Evolutionary conservation across 495 filamentous ascomycete species (phyloP).

Genomic region (Aspergillus carlsbadensis): DNA sequence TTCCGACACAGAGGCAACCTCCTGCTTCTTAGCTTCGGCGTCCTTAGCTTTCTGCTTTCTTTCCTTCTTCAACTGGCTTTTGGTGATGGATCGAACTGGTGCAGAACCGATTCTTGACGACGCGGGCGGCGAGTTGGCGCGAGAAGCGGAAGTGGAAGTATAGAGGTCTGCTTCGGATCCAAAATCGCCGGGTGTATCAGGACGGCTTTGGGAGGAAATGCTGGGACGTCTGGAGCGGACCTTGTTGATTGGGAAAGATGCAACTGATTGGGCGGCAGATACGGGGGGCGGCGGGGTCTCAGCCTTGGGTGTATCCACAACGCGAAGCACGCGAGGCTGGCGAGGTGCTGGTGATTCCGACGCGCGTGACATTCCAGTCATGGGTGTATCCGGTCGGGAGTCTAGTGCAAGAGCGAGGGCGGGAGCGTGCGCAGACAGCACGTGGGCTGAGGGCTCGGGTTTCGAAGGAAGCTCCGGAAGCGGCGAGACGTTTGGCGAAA

Average conservation of each 20-base stretch:
- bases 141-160: slow-evolving; percentile 77
- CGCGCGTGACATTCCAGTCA: slow-evolving; percentile 40
- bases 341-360: slow-evolving; percentile 49
- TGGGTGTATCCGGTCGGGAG: slow-evolving; percentile 38
- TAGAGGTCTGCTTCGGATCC: slow-evolving; percentile 76
- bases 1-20: slow-evolving; percentile 48
- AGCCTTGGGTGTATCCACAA: slow-evolving; percentile 70
- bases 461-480: slow-evolving; percentile 23
- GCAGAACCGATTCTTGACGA: slow-evolving; percentile 71
- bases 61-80: slow-evolving; percentile 89
- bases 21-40: slow-evolving; percentile 62
- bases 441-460: slow-evolving; percentile 23
- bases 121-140: slow-evolving; percentile 82
- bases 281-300: slow-evolving; percentile 55
- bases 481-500: slow-evolving; percentile 16
- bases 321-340: slow-evolving; percentile 58
- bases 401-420: slow-evolving; percentile 24
- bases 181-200: slow-evolving; percentile 77
- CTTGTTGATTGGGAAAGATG: slow-evolving; percentile 41
- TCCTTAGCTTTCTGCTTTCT: slow-evolving; percentile 61
- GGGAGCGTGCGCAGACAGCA: slow-evolving; percentile 17
- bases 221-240: slow-evolving; percentile 58
- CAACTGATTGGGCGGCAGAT: slow-evolving; percentile 37
- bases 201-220: slow-evolving; percentile 59
- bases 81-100: slow-evolving; percentile 76